Conservation (phyloP, 768 basidiomycete genomes). For the Panus rudis region DNA sequence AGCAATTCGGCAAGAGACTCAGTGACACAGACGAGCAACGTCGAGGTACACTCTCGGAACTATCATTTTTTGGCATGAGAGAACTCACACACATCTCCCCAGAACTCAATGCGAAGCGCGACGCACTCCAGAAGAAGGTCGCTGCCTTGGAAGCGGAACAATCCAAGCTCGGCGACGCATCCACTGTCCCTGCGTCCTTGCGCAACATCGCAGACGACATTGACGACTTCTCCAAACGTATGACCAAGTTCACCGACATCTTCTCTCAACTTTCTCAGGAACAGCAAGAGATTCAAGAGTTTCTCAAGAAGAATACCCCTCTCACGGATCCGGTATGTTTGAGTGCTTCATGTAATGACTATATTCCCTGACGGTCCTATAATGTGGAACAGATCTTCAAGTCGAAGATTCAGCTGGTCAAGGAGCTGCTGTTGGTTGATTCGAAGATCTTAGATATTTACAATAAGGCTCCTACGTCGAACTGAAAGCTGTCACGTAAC, state of each 20-base stretch:
- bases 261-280: background rate
- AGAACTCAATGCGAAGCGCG: background rate
- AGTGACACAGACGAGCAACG: background rate
- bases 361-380: background rate
- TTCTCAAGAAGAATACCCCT: background rate
- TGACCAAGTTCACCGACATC: background rate
- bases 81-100: background rate
- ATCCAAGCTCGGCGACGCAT: background rate
- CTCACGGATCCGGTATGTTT: background rate
- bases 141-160: background rate
- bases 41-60: background rate
- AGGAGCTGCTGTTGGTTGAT: background rate
- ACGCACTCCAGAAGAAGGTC: background rate
- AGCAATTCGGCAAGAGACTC: background rate
- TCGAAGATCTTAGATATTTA: background rate
- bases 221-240: background rate
- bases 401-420: background rate
- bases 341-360: background rate
- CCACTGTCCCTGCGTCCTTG: background rate
- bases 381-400: background rate
- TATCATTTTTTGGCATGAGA: background rate
- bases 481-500: no score
- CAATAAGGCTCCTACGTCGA: background rate
- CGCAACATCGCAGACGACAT: background rate
- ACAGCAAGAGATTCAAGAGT: background rate